A percentile compares a stretch with the other conserved stretches of the same genome.
phyloP scores from a whole-genome alignment of 331 rosid genomes.

The Arachis monticola region DNA sequence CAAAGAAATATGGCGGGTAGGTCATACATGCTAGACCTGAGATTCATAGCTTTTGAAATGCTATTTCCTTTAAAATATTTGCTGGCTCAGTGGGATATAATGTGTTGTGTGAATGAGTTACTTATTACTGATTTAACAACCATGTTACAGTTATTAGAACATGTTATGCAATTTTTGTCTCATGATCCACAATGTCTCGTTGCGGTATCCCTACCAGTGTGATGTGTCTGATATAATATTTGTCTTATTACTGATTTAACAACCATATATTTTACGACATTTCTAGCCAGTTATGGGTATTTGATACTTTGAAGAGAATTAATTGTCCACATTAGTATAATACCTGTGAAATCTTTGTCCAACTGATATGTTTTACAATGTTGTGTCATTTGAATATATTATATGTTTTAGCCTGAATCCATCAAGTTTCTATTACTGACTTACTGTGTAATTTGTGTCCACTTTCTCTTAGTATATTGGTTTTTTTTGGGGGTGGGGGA shows the following conservation, averaged over 20 bases:
- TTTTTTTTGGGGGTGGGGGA: background rate
- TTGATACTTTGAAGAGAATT: background rate
- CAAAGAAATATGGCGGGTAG: background rate
- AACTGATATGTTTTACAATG: background rate
- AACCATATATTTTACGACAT: background rate
- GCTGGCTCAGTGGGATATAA: background rate
- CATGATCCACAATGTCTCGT: background rate
- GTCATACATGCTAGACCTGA: background rate
- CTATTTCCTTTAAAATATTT: background rate
- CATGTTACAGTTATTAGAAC: background rate
- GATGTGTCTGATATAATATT: background rate
- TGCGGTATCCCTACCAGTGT: background rate
- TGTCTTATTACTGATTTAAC: too few relatives aligned
- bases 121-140: background rate
- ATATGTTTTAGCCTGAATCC: background rate
- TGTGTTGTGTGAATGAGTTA: background rate
- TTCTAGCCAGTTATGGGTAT: conserved; percentile 7
- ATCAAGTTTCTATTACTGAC: background rate
- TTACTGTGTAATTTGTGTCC: background rate
- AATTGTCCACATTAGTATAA: background rate
- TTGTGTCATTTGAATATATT: background rate
- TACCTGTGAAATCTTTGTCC: background rate
- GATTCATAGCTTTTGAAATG: conserved; percentile 4
- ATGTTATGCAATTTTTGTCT: background rate
- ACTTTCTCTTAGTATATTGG: too few relatives aligned